These are phyloP conservation scores for Rhodofomes roseus DNA, from an alignment of 1,284 basidiomycete genomes.

Conservation along the genomic window DNA sequence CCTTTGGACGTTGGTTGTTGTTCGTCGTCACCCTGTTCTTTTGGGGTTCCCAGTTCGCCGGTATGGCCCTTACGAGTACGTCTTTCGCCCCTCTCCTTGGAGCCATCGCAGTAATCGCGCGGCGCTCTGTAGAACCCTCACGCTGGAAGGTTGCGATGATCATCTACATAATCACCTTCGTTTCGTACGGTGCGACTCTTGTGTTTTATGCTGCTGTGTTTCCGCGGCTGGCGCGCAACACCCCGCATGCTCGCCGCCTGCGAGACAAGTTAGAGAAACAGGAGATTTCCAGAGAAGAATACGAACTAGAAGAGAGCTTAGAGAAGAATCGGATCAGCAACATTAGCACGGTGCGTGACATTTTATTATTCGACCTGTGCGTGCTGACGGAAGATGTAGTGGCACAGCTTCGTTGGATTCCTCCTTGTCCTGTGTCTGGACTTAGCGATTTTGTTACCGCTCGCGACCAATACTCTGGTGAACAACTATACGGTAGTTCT, in stretches of 20 bases:
- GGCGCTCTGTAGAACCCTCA: no score
- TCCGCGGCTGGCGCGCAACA: constrained; percentile 79
- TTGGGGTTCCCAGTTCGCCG: constrained; percentile 77
- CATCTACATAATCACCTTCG: no score
- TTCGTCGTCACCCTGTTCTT: constrained; percentile 69
- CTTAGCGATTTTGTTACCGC: constrained; percentile 70
- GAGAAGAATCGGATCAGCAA: constrained; percentile 86
- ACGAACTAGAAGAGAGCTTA: constrained; percentile 73
- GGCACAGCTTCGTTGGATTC: constrained; percentile 75
- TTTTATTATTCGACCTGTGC: neutral
- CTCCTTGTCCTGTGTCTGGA: constrained; percentile 65
- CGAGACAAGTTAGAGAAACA: constrained; percentile 57
- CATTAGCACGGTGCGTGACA: constrained; percentile 65
- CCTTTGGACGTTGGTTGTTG: constrained; percentile 74
- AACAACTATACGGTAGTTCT: constrained; percentile 70
- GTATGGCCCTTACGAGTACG: constrained; percentile 66
- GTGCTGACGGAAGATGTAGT: constrained; percentile 34
- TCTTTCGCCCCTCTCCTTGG: constrained; percentile 20
- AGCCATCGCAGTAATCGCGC: no score
- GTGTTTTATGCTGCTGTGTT: constrained; percentile 84
- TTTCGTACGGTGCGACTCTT: constrained; percentile 71
- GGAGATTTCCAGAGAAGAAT: constrained; percentile 58
- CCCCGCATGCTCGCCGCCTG: constrained; percentile 59
- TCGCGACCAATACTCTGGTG: constrained; percentile 57
- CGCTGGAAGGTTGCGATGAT: no score